Percentiles rank a stretch among this genome's conserved stretches.
Evolutionary conservation across 2,329 filamentous ascomycete genomes (phyloP).

Genomic region (Aspergillus udagawae): DNA sequence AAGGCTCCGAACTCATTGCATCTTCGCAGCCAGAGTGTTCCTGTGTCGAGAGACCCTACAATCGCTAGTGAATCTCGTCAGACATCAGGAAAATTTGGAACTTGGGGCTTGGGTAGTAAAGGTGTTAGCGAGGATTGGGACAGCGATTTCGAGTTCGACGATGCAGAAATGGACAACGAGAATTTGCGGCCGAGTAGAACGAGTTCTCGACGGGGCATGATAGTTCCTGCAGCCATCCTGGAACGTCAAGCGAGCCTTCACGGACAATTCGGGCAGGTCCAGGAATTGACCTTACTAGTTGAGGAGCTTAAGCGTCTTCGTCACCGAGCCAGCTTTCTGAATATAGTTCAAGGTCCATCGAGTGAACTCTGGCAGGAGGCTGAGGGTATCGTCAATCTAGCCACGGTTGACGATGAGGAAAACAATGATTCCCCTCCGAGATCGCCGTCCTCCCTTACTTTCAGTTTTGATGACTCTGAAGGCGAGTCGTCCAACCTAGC

Average conservation of each 20-base stretch:
- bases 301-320: constrained; percentile 62
- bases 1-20: constrained; percentile 58
- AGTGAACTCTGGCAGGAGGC: constrained; percentile 60
- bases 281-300: constrained; percentile 61
- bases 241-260: constrained; percentile 63
- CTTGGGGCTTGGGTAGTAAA: constrained; percentile 64
- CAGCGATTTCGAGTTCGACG: constrained; percentile 64
- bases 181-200: constrained; percentile 28
- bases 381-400: constrained; percentile 63
- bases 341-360: constrained; percentile 52
- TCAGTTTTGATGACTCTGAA: constrained; percentile 57
- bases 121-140: constrained; percentile 66
- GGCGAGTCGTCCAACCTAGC: constrained; percentile 41
- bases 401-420: constrained; percentile 61
- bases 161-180: constrained; percentile 46
- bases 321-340: constrained; percentile 50
- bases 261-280: constrained; percentile 60
- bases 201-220: constrained; percentile 32
- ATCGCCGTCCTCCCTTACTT: constrained; percentile 55
- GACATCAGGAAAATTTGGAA: constrained; percentile 57
- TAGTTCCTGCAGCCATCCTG: constrained; percentile 58
- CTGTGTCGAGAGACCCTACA: constrained; percentile 51
- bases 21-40: constrained; percentile 63
- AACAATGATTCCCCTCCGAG: constrained; percentile 46
- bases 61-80: constrained; percentile 48